Percentiles rank a stretch among this genome's conserved stretches.
Evolutionary conservation across 495 filamentous ascomycete species (phyloP).

Genomic region (Penicillium paradoxum): DNA sequence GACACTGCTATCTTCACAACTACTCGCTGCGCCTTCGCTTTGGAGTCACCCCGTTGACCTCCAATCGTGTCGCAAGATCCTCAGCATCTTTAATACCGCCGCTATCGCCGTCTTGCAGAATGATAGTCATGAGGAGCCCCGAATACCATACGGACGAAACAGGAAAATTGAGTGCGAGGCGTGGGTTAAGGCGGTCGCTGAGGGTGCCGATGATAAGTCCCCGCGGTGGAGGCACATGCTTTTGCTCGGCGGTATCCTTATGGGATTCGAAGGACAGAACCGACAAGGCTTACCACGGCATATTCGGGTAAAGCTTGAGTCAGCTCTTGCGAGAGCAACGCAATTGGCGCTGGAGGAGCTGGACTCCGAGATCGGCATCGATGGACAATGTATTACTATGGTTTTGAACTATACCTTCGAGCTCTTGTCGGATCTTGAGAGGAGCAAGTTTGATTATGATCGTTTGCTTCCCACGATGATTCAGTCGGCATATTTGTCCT

Average conservation of each 20-base stretch:
- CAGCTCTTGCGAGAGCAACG: slow-evolving; percentile 69
- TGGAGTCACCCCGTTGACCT: slow-evolving; percentile 75
- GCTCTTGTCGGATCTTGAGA: slow-evolving; percentile 55
- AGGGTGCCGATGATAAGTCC: slow-evolving; percentile 78
- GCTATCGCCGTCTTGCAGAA: slow-evolving; percentile 60
- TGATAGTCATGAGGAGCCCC: slow-evolving; percentile 40
- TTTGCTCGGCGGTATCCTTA: slow-evolving; percentile 71
- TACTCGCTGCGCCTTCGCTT: slow-evolving; percentile 79
- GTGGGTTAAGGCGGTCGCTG: slow-evolving; percentile 79
- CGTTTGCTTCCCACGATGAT: slow-evolving; percentile 65
- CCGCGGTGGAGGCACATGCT: slow-evolving; percentile 85
- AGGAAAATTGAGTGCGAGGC: slow-evolving; percentile 57
- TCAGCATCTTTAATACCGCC: slow-evolving; percentile 86
- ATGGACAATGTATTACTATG: slow-evolving; percentile 58
- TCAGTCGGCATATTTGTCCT: slow-evolving; percentile 60
- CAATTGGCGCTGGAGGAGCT: slow-evolving; percentile 67
- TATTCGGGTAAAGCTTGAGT: slow-evolving; percentile 68
- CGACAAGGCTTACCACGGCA: slow-evolving; percentile 54
- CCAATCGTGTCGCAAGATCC: slow-evolving; percentile 64
- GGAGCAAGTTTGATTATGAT: slow-evolving; percentile 66
- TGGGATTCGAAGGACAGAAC: slow-evolving; percentile 72
- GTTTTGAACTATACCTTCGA: slow-evolving; percentile 77
- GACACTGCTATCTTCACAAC: slow-evolving; percentile 82
- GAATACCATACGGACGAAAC: slow-evolving; percentile 37
- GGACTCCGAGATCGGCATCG: slow-evolving; percentile 48